phyloP scores from a whole-genome alignment of 495 filamentous ascomycete species.

The Glutinoglossum americanum region DNA sequence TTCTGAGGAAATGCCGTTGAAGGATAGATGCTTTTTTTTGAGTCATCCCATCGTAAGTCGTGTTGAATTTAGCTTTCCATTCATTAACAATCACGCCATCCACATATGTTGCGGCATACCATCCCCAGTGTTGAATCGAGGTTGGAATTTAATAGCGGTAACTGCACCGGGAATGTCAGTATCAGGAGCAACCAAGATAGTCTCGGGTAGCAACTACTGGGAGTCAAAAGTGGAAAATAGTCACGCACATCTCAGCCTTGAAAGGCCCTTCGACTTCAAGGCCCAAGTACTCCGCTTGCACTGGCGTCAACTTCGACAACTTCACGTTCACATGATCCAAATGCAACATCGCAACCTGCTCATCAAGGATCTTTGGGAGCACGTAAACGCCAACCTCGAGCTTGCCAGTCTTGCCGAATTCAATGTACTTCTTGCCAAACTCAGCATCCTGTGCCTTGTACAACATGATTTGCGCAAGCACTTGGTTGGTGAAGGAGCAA shows the following conservation, averaged over 20 bases:
- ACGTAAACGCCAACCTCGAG: slow-evolving; percentile 87
- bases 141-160: slow-evolving; percentile 30
- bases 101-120: slow-evolving; percentile 9
- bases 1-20: slow-evolving; percentile 31
- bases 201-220: no score
- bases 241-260: slow-evolving; percentile 57
- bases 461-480: slow-evolving; percentile 95
- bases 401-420: slow-evolving; percentile 83
- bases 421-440: slow-evolving; percentile 82
- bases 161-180: slow-evolving; percentile 12
- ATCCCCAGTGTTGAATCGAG: slow-evolving; percentile 9
- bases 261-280: slow-evolving; percentile 67
- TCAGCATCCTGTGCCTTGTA: slow-evolving; percentile 77
- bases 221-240: neutral
- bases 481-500: slow-evolving; percentile 99
- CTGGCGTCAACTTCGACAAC: slow-evolving; percentile 58
- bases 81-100: neutral
- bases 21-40: slow-evolving; percentile 37
- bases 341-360: slow-evolving; percentile 91
- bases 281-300: slow-evolving; percentile 87
- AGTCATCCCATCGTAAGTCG: slow-evolving; percentile 40
- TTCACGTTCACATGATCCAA: slow-evolving; percentile 88
- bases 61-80: slow-evolving; percentile 29
- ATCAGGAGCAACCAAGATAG: slow-evolving; percentile 2
- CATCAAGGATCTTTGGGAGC: slow-evolving; percentile 93